phyloP scores from a whole-genome alignment of 345 rosid species.

The Acer saccharum region DNA sequence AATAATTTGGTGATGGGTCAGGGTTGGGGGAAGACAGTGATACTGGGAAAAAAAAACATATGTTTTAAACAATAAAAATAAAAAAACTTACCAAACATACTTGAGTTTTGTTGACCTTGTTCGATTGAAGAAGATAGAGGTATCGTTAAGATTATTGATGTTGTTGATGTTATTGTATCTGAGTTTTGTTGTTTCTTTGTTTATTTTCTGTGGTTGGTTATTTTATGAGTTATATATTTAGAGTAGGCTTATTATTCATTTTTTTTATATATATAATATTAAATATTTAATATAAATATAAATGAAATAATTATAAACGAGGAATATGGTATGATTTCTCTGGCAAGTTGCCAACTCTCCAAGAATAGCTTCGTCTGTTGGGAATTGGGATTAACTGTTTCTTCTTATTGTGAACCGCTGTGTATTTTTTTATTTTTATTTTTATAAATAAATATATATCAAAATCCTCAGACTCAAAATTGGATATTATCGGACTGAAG shows the following conservation, averaged over 20 bases:
- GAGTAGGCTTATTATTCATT: background rate
- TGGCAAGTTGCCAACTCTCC: conserved; percentile 36
- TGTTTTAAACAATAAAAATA: no score
- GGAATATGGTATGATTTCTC: background rate
- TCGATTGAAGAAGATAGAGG: conserved; percentile 8
- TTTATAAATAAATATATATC: no score
- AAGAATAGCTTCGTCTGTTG: conserved; percentile 36
- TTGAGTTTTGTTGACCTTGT: no score
- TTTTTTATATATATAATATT: no score
- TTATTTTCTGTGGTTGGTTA: conserved; percentile 11
- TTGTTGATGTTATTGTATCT: conserved; percentile 1
- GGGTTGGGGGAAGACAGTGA: conserved; percentile 75
- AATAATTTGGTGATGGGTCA: conserved; percentile 13
- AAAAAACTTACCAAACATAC: no score
- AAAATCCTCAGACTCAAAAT: no score
- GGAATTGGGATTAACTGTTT: conserved; percentile 28
- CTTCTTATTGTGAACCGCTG: background rate
- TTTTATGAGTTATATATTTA: conserved; percentile 13
- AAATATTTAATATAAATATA: background rate
- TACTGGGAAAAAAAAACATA: no score
- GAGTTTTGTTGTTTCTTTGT: background rate
- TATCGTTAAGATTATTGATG: background rate
- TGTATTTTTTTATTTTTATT: no score
- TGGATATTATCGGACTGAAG: fast-evolving
- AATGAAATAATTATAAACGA: background rate